These are phyloP conservation scores for Suillus americanus DNA, from an alignment of 768 basidiomycete genomes.

Conservation along the genomic window DNA sequence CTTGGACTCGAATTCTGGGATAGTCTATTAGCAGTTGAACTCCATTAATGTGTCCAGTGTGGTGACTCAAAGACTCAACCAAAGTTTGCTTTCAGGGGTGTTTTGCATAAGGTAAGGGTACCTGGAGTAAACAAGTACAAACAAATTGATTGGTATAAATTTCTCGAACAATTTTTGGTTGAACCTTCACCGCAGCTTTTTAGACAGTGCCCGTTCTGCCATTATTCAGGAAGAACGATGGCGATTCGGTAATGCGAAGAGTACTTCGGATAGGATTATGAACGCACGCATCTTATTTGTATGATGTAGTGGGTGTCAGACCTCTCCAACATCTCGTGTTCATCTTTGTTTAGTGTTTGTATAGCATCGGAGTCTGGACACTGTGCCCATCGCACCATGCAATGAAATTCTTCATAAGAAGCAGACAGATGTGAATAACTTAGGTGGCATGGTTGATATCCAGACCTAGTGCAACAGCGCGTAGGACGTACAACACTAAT, in stretches of 20 bases:
- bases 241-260: constrained; percentile 75
- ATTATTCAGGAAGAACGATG: constrained; percentile 45
- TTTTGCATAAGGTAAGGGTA: background rate
- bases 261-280: constrained; percentile 53
- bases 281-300: constrained; percentile 48
- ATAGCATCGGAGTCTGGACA: background rate
- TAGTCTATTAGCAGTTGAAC: background rate
- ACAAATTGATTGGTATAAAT: constrained; percentile 21
- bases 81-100: background rate
- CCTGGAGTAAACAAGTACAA: constrained; percentile 27
- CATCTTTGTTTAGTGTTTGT: background rate
- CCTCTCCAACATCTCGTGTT: constrained; percentile 54
- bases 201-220: constrained; percentile 73
- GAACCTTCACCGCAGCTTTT: constrained; percentile 48
- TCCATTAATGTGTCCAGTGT: background rate
- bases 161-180: background rate
- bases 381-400: background rate
- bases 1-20: background rate
- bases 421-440: too few relatives aligned
- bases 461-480: background rate
- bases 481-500: too few relatives aligned
- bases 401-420: background rate
- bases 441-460: background rate
- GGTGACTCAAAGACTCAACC: background rate
- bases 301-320: constrained; percentile 65